A percentile compares a stretch with the other conserved stretches of the same genome.
Evolutionary conservation across 1,139 yeast species (phyloP).

Genomic region (Blastobotrys elegans): DNA sequence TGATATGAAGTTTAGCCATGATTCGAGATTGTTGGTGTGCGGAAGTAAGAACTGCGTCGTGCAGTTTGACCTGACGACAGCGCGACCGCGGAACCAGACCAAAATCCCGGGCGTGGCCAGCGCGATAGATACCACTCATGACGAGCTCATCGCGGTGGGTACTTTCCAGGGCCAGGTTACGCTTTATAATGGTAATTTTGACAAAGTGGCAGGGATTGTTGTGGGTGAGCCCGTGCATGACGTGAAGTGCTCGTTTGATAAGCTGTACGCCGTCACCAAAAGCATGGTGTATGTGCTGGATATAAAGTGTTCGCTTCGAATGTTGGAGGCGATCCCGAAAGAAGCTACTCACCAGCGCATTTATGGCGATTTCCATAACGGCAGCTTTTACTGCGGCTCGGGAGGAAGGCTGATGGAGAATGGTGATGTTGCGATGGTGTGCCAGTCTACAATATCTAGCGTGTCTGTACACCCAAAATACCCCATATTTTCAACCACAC

Average conservation of each 20-base stretch:
- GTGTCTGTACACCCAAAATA: conserved; percentile 1
- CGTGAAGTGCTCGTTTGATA: neutral
- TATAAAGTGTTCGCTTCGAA: neutral
- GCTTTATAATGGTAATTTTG: conserved; percentile 14
- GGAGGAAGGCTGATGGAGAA: neutral
- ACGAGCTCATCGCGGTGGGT: conserved; percentile 14
- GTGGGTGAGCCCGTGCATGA: neutral
- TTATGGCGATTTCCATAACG: neutral
- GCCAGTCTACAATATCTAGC: neutral
- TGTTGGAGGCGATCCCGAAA: neutral
- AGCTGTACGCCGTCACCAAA: neutral
- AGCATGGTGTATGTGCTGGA: neutral
- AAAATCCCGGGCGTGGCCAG: conserved; percentile 2
- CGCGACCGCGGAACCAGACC: neutral
- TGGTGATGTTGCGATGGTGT: neutral
- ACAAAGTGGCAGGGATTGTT: neutral
- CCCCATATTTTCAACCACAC: neutral
- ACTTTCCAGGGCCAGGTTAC: conserved; percentile 21
- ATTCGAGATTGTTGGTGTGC: conserved; percentile 9
- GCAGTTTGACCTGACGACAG: conserved; percentile 26
- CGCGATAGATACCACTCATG: neutral
- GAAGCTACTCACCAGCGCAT: neutral
- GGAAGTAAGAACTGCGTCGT: conserved; percentile 24
- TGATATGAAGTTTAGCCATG: conserved; percentile 16
- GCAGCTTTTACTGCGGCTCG: neutral